These are phyloP conservation scores for Mycothermus thermophilus DNA, from an alignment of 495 filamentous ascomycete genomes.

Conservation along the genomic window DNA sequence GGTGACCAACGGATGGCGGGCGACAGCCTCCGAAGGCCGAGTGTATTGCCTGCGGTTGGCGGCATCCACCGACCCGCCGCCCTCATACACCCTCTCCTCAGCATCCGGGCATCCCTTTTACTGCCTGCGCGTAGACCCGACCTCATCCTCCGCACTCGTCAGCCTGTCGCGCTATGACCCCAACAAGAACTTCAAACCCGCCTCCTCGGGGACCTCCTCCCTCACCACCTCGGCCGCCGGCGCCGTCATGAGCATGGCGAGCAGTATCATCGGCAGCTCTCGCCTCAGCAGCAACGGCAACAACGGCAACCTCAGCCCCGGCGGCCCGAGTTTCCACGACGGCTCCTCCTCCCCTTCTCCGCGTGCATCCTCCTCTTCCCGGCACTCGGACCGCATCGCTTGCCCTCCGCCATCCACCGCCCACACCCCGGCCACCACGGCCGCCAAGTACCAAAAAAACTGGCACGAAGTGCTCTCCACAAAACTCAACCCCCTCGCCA, in stretches of 20 bases:
- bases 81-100: slow-evolving; percentile 37
- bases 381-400: slow-evolving; percentile 3
- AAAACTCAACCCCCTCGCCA: slow-evolving; percentile 43
- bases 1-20: slow-evolving; percentile 41
- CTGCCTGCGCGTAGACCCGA: slow-evolving; percentile 38
- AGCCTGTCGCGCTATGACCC: slow-evolving; percentile 40
- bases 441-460: slow-evolving; percentile 12
- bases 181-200: slow-evolving; percentile 32
- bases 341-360: slow-evolving; percentile 19
- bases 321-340: slow-evolving; percentile 9
- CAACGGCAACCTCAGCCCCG: background rate
- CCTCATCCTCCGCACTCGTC: slow-evolving; percentile 39
- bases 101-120: slow-evolving; percentile 36
- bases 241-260: background rate
- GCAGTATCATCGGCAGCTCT: background rate
- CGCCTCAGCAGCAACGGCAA: too few relatives aligned
- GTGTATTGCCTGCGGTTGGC: slow-evolving; percentile 38
- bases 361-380: slow-evolving; percentile 17
- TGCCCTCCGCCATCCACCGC: background rate
- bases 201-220: slow-evolving; percentile 6
- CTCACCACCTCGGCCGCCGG: slow-evolving; percentile 1
- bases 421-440: slow-evolving; percentile 6
- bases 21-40: slow-evolving; percentile 33
- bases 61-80: slow-evolving; percentile 32
- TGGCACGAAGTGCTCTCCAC: slow-evolving; percentile 45